These are phyloP conservation scores for Geosmithia putterillii DNA, from an alignment of 2,329 filamentous ascomycete genomes.

Conservation along the genomic window DNA sequence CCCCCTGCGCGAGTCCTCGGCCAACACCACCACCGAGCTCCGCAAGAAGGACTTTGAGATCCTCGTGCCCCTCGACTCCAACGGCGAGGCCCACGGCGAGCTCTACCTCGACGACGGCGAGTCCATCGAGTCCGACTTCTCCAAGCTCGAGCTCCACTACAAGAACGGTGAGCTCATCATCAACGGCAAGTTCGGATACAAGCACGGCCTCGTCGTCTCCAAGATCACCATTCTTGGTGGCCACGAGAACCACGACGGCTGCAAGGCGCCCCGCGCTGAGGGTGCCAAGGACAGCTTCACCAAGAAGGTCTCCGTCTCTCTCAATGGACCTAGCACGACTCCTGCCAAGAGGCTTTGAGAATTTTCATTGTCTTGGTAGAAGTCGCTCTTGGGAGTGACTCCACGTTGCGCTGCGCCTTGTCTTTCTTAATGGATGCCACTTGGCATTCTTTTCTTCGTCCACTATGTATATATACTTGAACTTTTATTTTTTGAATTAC, in stretches of 20 bases:
- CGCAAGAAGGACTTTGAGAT: slow-evolving; percentile 58
- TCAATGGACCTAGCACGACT: slow-evolving; percentile 5
- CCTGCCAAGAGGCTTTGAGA: too few relatives aligned
- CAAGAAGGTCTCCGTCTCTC: slow-evolving; percentile 5
- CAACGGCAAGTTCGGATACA: slow-evolving; percentile 41
- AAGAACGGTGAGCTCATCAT: slow-evolving; percentile 35
- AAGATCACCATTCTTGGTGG: slow-evolving; percentile 34
- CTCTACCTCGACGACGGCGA: slow-evolving; percentile 73
- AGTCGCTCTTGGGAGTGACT: too few relatives aligned
- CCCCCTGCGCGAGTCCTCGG: slow-evolving; percentile 41
- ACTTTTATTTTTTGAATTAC: too few relatives aligned
- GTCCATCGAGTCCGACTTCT: slow-evolving; percentile 47
- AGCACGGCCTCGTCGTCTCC: slow-evolving; percentile 26
- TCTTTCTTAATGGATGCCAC: too few relatives aligned
- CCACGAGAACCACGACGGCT: not conserved
- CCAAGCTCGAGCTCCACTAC: slow-evolving; percentile 48
- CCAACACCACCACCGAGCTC: slow-evolving; percentile 52
- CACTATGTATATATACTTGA: too few relatives aligned
- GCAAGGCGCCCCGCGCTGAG: not conserved
- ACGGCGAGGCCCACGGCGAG: slow-evolving; percentile 52
- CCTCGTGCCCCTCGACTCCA: slow-evolving; percentile 49
- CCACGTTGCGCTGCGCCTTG: too few relatives aligned
- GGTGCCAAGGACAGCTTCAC: slow-evolving; percentile 2
- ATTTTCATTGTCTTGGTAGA: too few relatives aligned
- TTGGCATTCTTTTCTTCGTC: too few relatives aligned